These are phyloP conservation scores for Nannochloropsis gaditana DNA, from an alignment of 108 stramenopile genomes.

Conservation along the genomic window DNA sequence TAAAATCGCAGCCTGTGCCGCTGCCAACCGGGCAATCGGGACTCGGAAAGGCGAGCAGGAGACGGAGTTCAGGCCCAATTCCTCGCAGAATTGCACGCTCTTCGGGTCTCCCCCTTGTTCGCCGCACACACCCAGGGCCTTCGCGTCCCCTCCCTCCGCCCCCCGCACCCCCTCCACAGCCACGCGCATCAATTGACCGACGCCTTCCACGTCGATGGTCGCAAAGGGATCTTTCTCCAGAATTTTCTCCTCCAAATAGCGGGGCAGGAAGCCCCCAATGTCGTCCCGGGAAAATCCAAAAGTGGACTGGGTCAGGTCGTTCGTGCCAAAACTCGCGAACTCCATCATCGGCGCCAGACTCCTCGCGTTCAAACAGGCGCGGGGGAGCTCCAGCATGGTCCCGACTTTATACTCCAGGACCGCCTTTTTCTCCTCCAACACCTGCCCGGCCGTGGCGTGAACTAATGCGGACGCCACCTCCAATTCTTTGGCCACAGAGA, in stretches of 20 bases:
- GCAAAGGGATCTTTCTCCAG: conserved; percentile 73
- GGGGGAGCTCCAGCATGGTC: conserved; percentile 82
- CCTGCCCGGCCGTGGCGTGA: conserved; percentile 33
- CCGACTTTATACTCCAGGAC: conserved; percentile 67
- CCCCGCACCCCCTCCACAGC: conserved; percentile 58
- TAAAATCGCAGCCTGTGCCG: conserved; percentile 54
- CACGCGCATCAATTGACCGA: conserved; percentile 63
- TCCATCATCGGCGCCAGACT: conserved; percentile 63
- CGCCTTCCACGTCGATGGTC: conserved; percentile 71
- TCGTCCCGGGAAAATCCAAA: conserved; percentile 79
- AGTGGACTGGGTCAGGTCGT: conserved; percentile 79
- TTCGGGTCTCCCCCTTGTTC: conserved; percentile 79
- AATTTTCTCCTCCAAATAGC: conserved; percentile 69
- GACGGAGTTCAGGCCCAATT: conserved; percentile 68
- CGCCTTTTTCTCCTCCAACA: conserved; percentile 30
- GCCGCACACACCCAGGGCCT: conserved; percentile 71
- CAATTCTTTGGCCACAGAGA: conserved; percentile 48
- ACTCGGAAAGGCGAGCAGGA: conserved; percentile 80
- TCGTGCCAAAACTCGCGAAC: conserved; percentile 78
- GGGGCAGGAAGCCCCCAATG: conserved; percentile 67
- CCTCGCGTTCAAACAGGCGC: conserved; percentile 67
- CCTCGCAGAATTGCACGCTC: conserved; percentile 66
- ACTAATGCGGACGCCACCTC: conserved; percentile 42
- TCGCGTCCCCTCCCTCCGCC: conserved; percentile 59
- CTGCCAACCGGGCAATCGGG: conserved; percentile 71